Conservation (phyloP, 2,329 filamentous ascomycete genomes). For the Phialocephala subalpina region DNA sequence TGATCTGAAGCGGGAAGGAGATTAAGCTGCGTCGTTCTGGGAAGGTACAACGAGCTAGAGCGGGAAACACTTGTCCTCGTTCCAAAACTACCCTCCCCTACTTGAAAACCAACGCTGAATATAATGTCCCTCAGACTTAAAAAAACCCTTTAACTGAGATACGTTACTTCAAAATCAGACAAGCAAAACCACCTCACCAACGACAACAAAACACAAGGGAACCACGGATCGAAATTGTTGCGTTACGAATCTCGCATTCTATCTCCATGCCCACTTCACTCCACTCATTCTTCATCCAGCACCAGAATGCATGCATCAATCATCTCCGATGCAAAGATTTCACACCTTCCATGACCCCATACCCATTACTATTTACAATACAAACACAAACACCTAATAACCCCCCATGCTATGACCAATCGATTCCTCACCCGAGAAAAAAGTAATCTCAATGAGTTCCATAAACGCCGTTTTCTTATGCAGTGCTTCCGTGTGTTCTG, state of each 20-base stretch:
- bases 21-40: too few relatives aligned
- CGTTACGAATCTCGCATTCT: conserved; percentile 8
- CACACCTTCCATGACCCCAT: not conserved
- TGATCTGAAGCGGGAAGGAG: too few relatives aligned
- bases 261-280: not conserved
- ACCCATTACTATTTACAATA: not conserved
- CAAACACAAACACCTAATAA: conserved; percentile 3
- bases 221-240: not conserved
- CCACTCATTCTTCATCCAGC: not conserved
- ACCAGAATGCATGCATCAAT: not conserved
- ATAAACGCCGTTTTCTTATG: conserved; percentile 14
- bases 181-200: not conserved
- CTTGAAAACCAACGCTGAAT: too few relatives aligned
- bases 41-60: too few relatives aligned
- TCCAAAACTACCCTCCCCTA: too few relatives aligned
- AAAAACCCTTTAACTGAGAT: too few relatives aligned
- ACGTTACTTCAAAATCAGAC: too few relatives aligned
- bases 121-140: too few relatives aligned
- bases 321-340: not conserved
- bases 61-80: too few relatives aligned
- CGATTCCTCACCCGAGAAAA: not conserved
- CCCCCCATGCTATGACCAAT: conserved; percentile 15
- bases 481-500: conserved; percentile 8
- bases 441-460: not conserved
- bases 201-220: not conserved